Evolutionary conservation across 495 filamentous ascomycete genomes (phyloP).

Genomic region (Parachaetomium inaequale): DNA sequence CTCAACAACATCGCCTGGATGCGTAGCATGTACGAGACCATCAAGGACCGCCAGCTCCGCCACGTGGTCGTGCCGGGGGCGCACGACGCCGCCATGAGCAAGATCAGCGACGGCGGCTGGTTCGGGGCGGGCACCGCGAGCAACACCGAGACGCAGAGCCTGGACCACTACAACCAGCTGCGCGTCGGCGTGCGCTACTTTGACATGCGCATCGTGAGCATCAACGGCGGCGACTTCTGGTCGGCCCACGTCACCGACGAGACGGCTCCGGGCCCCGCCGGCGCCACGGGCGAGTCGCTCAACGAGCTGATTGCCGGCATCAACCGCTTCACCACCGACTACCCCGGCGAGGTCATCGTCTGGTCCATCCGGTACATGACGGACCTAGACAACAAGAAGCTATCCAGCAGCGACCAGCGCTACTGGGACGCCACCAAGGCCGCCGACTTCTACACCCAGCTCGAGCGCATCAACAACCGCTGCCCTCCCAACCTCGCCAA

Average conservation of each 20-base stretch:
- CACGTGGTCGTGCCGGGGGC: slow-evolving; percentile 21
- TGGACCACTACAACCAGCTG: slow-evolving; percentile 17
- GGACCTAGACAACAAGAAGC: background rate
- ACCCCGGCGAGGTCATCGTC: slow-evolving; percentile 23
- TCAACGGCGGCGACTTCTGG: background rate
- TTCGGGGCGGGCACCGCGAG: background rate
- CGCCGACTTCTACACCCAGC: slow-evolving; percentile 3
- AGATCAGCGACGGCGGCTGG: background rate
- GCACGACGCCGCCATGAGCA: slow-evolving; percentile 22
- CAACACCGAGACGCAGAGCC: slow-evolving; percentile 20
- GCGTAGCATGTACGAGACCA: slow-evolving; percentile 11
- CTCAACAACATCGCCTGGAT: slow-evolving; percentile 8
- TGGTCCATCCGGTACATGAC: slow-evolving; percentile 1
- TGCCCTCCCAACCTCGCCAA: slow-evolving; percentile 1
- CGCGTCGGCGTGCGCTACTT: slow-evolving; percentile 12
- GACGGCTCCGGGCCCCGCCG: background rate
- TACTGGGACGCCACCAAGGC: slow-evolving; percentile 12
- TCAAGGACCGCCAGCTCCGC: slow-evolving; percentile 17
- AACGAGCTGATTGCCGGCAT: slow-evolving; percentile 11
- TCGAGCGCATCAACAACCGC: slow-evolving; percentile 17
- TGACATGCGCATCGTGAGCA: slow-evolving; percentile 16
- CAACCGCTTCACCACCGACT: slow-evolving; percentile 17
- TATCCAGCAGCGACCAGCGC: background rate
- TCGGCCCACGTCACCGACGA: slow-evolving; percentile 16
- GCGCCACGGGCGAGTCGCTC: slow-evolving; percentile 10